Evolutionary conservation across 2,329 filamentous ascomycete genomes (phyloP).

Genomic region (Ustulina deusta): DNA sequence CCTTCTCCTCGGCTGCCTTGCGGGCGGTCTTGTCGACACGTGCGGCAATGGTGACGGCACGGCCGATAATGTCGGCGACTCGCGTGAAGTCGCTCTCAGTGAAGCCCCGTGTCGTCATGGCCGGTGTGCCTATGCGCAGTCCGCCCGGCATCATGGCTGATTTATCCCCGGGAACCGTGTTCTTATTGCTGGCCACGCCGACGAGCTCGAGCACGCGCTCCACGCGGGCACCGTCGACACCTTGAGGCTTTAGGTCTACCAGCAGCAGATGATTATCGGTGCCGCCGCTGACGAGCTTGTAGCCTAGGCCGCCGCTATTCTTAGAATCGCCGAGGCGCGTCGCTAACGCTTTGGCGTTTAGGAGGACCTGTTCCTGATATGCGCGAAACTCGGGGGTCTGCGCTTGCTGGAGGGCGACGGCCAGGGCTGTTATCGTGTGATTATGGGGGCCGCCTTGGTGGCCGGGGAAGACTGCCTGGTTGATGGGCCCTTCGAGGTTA

Average conservation of each 20-base stretch:
- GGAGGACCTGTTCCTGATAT: constrained; percentile 90
- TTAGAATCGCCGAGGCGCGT: constrained; percentile 73
- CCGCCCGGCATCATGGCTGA: constrained; percentile 94
- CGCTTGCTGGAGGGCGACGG: constrained; percentile 94
- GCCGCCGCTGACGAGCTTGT: constrained; percentile 91
- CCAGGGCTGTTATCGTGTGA: constrained; percentile 96
- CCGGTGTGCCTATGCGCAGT: constrained; percentile 92
- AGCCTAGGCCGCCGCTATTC: constrained; percentile 81
- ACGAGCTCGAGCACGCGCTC: constrained; percentile 92
- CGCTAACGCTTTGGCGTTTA: constrained; percentile 91
- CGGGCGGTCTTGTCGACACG: constrained; percentile 79
- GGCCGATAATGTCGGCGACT: constrained; percentile 87
- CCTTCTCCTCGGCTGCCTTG: constrained; percentile 74
- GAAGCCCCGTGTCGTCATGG: constrained; percentile 98
- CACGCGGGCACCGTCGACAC: constrained; percentile 88
- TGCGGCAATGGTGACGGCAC: constrained; percentile 82
- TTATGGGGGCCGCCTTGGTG: constrained; percentile 99
- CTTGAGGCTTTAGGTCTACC: constrained; percentile 88
- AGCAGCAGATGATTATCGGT: constrained; percentile 98
- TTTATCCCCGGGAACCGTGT: constrained; percentile 95
- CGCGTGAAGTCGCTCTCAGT: constrained; percentile 86
- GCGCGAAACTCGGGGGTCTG: constrained; percentile 89
- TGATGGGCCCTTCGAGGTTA: constrained; percentile 93
- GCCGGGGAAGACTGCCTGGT: constrained; percentile 95
- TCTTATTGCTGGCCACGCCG: constrained; percentile 98